Percentiles rank a stretch among this genome's conserved stretches.
Evolutionary conservation across 1,284 basidiomycete genomes (phyloP).

Genomic region (Xanthoconium separans): DNA sequence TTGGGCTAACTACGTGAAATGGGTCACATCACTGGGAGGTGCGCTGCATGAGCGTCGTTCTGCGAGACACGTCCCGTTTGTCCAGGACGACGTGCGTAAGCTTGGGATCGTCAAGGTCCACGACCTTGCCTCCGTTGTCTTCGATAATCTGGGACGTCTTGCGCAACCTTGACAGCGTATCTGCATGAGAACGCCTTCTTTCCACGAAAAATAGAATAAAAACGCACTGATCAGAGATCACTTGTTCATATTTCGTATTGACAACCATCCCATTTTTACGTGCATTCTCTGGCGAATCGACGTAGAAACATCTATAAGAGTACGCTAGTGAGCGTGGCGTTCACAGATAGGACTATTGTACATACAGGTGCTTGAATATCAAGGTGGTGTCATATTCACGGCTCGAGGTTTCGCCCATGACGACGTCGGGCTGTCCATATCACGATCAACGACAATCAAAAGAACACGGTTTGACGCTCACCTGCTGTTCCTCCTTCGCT

Average conservation of each 20-base stretch:
- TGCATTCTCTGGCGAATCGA: slow-evolving; percentile 80
- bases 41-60: slow-evolving; percentile 64
- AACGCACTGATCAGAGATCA: slow-evolving; percentile 52
- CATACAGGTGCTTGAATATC: slow-evolving; percentile 80
- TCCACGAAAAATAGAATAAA: background rate
- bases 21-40: slow-evolving; percentile 59
- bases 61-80: slow-evolving; percentile 70
- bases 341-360: slow-evolving; percentile 9
- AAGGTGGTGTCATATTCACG: slow-evolving; percentile 74
- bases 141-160: slow-evolving; percentile 52
- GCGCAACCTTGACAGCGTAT: slow-evolving; percentile 47
- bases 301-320: slow-evolving; percentile 72
- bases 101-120: slow-evolving; percentile 67
- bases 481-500: slow-evolving; percentile 6
- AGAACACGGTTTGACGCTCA: background rate
- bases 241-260: slow-evolving; percentile 53
- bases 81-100: slow-evolving; percentile 86
- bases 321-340: background rate
- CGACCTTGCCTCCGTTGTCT: slow-evolving; percentile 71
- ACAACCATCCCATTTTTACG: slow-evolving; percentile 56
- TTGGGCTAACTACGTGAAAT: background rate
- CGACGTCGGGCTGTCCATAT: slow-evolving; percentile 29
- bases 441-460: background rate
- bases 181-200: background rate
- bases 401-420: slow-evolving; percentile 70